Percentiles rank a stretch among this genome's conserved stretches.
Evolutionary conservation across 1,284 basidiomycete genomes (phyloP).

Genomic region (Cutaneotrichosporon sp.): DNA sequence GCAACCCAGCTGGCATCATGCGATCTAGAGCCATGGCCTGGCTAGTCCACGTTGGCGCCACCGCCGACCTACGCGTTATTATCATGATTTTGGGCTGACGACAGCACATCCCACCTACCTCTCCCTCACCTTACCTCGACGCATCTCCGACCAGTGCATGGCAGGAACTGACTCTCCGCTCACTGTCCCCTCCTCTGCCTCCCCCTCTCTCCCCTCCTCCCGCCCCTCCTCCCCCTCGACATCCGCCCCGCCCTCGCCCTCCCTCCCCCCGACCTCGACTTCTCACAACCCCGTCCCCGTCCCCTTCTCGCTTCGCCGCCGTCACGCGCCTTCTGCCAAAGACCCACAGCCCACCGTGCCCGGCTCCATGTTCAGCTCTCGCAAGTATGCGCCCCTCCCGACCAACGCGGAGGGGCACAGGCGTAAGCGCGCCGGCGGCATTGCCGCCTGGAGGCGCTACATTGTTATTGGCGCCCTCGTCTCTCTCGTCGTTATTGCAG

Average conservation of each 20-base stretch:
- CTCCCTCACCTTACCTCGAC: background rate
- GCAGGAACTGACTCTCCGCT: background rate
- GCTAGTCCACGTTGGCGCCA: too few species aligned
- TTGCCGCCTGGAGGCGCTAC: slow-evolving; percentile 40
- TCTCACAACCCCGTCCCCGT: background rate
- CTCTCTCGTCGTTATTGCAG: slow-evolving; percentile 1
- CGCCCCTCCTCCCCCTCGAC: slow-evolving; percentile 1
- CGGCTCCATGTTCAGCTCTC: slow-evolving; percentile 34
- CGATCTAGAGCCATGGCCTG: too few species aligned
- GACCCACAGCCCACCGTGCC: background rate
- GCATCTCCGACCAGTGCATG: slow-evolving; percentile 2
- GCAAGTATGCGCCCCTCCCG: slow-evolving; percentile 44
- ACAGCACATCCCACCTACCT: background rate
- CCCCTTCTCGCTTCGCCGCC: slow-evolving; percentile 1
- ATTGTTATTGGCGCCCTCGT: slow-evolving; percentile 18
- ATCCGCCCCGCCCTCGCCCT: background rate
- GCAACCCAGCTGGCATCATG: too few species aligned
- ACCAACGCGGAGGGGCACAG: slow-evolving; percentile 27
- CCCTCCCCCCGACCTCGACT: background rate
- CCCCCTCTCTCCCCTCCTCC: slow-evolving; percentile 1
- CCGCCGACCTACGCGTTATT: background rate
- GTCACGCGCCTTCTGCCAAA: background rate
- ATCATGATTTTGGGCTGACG: background rate
- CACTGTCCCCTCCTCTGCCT: background rate
- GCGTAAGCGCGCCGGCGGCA: slow-evolving; percentile 30